Percentiles rank a stretch among this genome's conserved stretches.
phyloP scores from a whole-genome alignment of 495 filamentous ascomycete genomes.

The Aspergillus nanangensis region DNA sequence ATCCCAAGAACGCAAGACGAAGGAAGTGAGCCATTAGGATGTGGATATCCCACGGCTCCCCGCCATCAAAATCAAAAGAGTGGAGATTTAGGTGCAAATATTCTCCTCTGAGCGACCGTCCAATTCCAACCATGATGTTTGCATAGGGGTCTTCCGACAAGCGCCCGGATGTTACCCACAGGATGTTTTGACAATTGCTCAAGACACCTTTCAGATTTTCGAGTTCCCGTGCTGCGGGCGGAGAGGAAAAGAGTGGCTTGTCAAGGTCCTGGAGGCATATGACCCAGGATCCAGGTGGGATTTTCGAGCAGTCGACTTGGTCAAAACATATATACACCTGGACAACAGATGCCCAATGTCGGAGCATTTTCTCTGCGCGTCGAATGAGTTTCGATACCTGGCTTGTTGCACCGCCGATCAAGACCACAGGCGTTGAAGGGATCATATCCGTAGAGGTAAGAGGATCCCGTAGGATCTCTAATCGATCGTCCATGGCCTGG shows the following conservation, averaged over 20 bases:
- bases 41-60: background rate
- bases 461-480: background rate
- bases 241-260: background rate
- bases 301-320: background rate
- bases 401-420: background rate
- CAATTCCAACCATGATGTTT: conserved; percentile 1
- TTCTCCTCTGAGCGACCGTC: background rate
- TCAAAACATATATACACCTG: background rate
- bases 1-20: background rate
- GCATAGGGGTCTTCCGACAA: background rate
- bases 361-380: background rate
- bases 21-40: background rate
- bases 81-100: background rate
- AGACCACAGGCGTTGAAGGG: background rate
- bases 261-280: background rate
- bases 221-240: background rate
- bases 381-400: background rate
- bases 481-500: background rate
- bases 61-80: background rate
- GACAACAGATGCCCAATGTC: background rate
- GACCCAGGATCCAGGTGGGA: background rate
- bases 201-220: background rate
- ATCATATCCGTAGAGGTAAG: background rate
- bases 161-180: background rate
- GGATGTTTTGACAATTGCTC: background rate